Base-by-base conservation (phyloP, 169 alveolate genomes). In the Neospora caninum region DNA sequence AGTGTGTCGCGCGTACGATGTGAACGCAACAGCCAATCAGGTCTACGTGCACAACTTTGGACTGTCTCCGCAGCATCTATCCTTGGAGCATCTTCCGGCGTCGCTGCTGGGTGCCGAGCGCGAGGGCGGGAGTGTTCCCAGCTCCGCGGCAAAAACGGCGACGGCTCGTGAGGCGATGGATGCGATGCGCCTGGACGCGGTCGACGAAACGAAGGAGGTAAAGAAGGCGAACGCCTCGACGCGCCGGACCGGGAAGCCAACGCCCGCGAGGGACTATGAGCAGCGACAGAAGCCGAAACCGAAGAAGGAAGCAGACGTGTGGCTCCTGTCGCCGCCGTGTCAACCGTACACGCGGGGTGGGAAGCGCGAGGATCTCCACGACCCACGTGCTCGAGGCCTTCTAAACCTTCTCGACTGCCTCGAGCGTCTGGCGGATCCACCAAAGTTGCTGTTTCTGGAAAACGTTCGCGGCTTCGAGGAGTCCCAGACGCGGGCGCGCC, bases 281-380 rank as follows among this genome's bases (percentile, higher is more conserved):
- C 13, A 49, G 13, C 4, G 58, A 49, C 4, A 49, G 13, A 49
- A 13, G 4, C 13, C 22, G 13, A 13, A 13, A 49, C 22, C 4
- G 13, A 49, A 4, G 58, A 49, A 4, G 58, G n/a, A 64, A 29
- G 95, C 96, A 27, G 94, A 95, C 86, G 94, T 96, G 45, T 97
- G 98, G 98, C 94, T 97, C 53, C 95, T 97, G 94, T 95, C 97
- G 0, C 98, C 98, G 39, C 98, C 98, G 7, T 97, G 98, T 80
- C 98, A 97, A 82, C 98, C 98, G 13, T 97, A 96, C 95, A 97
- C 98, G 22, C 70, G 95, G 29, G 93, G 95, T 29, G 95, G 95
- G 67, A 95, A 96, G 92, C 96, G 96, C 29, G 58, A 58, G 69
- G 96, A 94, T 84, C 43, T 43, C 41, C n/a, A 31, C 45, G 96